Evolutionary conservation across 805 yeast species (phyloP).

Genomic region (Ogataea angusta): DNA sequence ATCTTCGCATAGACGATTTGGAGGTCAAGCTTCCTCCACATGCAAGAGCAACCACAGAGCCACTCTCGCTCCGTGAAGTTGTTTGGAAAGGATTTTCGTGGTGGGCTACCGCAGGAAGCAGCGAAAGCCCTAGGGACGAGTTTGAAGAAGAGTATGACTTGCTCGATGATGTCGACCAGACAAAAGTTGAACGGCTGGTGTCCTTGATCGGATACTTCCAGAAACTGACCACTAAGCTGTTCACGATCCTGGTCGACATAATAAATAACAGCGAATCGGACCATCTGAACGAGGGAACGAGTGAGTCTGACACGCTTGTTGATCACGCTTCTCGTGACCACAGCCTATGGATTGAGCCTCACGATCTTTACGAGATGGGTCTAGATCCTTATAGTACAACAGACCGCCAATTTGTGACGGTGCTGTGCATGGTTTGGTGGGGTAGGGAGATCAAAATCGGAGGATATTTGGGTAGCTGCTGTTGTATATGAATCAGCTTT

Average conservation of each 20-base stretch:
- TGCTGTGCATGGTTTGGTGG: slow-evolving; percentile 48
- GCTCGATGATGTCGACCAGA: slow-evolving; percentile 23
- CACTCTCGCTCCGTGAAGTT: slow-evolving; percentile 53
- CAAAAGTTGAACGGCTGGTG: slow-evolving; percentile 26
- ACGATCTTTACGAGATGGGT: slow-evolving; percentile 56
- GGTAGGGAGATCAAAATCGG: slow-evolving; percentile 40
- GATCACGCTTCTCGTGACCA: slow-evolving; percentile 5
- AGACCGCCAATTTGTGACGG: slow-evolving; percentile 44
- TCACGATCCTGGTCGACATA: slow-evolving; percentile 37
- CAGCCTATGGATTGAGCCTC: slow-evolving; percentile 34
- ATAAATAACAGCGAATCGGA: slow-evolving; percentile 32
- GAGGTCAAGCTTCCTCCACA: slow-evolving; percentile 17
- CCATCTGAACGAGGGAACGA: slow-evolving; percentile 10
- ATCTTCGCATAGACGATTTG: slow-evolving; percentile 10
- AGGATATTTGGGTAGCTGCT: slow-evolving; percentile 32
- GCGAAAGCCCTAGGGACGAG: slow-evolving; percentile 38
- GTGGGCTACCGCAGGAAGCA: slow-evolving; percentile 87
- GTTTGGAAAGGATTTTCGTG: slow-evolving; percentile 71
- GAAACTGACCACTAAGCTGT: slow-evolving; percentile 41
- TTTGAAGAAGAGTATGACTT: slow-evolving; percentile 35
- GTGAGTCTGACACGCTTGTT: slow-evolving; percentile 13
- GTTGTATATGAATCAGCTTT: slow-evolving; percentile 28
- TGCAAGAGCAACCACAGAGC: slow-evolving; percentile 35
- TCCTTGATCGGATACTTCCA: slow-evolving; percentile 51
- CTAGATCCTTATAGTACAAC: slow-evolving; percentile 48